These are phyloP conservation scores for Dryadomyces quercivorus DNA, from an alignment of 2,329 filamentous ascomycete species.

Conservation along the genomic window DNA sequence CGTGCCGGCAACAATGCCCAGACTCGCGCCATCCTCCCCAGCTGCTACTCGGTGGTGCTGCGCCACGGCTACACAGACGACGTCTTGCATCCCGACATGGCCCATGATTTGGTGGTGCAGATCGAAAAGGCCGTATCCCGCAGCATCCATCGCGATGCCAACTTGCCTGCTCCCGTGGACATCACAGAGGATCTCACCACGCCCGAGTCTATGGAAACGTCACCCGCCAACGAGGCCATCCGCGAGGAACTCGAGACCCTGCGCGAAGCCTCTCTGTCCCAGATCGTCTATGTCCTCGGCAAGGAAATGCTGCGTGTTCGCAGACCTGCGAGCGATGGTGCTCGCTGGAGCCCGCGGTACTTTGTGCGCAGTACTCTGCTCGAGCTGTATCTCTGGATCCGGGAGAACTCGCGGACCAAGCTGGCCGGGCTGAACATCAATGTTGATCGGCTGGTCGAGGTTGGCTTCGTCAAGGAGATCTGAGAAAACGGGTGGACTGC, in stretches of 20 bases:
- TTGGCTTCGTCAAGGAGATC: constrained; percentile 58
- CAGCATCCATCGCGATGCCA: constrained; percentile 6
- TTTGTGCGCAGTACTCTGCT: constrained; percentile 34
- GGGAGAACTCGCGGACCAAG: constrained; percentile 55
- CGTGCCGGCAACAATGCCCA: constrained; percentile 16
- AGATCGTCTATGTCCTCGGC: constrained; percentile 45
- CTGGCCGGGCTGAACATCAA: constrained; percentile 49
- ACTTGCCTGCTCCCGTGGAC: not conserved
- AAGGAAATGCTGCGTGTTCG: constrained; percentile 48
- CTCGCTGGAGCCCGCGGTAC: constrained; percentile 11
- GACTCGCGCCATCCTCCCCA: constrained; percentile 28
- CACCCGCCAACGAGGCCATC: not conserved
- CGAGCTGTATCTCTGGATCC: constrained; percentile 47
- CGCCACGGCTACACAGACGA: constrained; percentile 65
- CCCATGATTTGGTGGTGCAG: constrained; percentile 40
- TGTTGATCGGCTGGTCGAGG: constrained; percentile 51
- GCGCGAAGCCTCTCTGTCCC: constrained; percentile 29
- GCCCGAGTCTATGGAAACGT: not conserved
- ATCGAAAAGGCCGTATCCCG: constrained; percentile 41
- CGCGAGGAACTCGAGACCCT: constrained; percentile 28
- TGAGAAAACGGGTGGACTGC: constrained; percentile 15
- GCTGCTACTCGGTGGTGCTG: constrained; percentile 56
- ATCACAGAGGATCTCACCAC: constrained; percentile 1
- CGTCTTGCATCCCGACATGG: constrained; percentile 53
- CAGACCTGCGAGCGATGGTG: constrained; percentile 7